Evolutionary conservation across 305 asterid species (phyloP).

Genomic region (Fraxinus greggii): DNA sequence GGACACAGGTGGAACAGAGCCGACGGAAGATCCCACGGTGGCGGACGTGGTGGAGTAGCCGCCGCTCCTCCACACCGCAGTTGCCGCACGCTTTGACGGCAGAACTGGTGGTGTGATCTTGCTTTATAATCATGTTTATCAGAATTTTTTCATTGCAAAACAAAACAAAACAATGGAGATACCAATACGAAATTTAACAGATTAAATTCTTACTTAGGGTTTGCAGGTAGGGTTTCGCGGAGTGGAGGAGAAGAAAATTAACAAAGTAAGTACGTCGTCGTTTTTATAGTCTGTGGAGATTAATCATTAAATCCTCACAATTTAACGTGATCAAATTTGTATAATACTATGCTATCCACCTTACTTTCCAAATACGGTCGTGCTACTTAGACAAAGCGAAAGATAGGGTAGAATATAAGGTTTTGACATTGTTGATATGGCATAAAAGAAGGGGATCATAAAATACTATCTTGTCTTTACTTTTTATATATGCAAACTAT

Average conservation of each 20-base stretch:
- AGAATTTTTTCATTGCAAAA: not conserved
- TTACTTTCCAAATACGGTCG: too few relatives aligned
- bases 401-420: too few relatives aligned
- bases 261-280: not conserved
- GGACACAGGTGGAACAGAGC: conserved; percentile 84
- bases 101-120: conserved; percentile 30
- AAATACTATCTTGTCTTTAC: too few relatives aligned
- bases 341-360: too few relatives aligned
- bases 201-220: conserved; percentile 2
- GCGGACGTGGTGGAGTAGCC: conserved; percentile 68
- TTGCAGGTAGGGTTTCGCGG: conserved; percentile 1
- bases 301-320: not conserved
- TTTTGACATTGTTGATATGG: too few relatives aligned
- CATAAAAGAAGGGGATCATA: too few relatives aligned
- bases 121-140: conserved; percentile 31
- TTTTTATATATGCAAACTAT: too few relatives aligned
- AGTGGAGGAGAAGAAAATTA: not conserved
- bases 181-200: not conserved
- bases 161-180: not conserved
- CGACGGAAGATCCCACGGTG: conserved; percentile 62
- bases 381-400: too few relatives aligned
- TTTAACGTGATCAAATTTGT: too few relatives aligned
- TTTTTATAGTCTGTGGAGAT: not conserved
- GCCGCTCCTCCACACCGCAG: conserved; percentile 61
- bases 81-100: conserved; percentile 44